These are phyloP conservation scores for Achlya hypogyna DNA, from an alignment of 352 stramenopile species.

Conservation along the genomic window DNA sequence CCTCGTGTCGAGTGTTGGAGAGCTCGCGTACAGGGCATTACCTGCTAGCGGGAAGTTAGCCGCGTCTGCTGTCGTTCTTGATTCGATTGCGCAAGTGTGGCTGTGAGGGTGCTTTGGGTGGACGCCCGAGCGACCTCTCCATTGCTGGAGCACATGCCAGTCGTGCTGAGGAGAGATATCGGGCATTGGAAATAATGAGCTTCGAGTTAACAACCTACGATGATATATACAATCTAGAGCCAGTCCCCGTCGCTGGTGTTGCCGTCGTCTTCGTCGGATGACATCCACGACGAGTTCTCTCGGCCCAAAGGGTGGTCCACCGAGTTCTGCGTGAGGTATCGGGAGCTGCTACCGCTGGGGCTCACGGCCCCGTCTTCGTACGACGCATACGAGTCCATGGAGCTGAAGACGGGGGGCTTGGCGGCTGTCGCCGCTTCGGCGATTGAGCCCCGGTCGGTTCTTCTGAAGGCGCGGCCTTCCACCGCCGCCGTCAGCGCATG, in stretches of 20 bases:
- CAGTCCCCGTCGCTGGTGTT: constrained; percentile 19
- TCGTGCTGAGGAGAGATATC: neutral
- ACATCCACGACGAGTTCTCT: constrained; percentile 11
- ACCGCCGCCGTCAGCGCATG: constrained; percentile 37
- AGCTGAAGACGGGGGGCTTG: constrained; percentile 5
- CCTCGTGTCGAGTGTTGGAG: too few relatives aligned
- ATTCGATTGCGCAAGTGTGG: too few relatives aligned
- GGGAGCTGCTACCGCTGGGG: neutral
- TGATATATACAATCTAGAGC: neutral
- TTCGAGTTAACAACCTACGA: neutral
- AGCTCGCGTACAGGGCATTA: too few relatives aligned
- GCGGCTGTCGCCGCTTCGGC: neutral
- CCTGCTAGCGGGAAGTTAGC: too few relatives aligned
- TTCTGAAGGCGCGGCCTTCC: constrained; percentile 9
- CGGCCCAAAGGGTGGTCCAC: neutral
- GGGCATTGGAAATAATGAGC: constrained; percentile 2
- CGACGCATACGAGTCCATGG: constrained; percentile 13
- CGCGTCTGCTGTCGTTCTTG: too few relatives aligned
- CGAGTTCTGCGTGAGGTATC: constrained; percentile 12
- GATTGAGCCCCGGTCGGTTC: neutral
- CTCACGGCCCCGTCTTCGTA: constrained; percentile 9
- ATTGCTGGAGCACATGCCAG: neutral
- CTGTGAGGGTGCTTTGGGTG: too few relatives aligned
- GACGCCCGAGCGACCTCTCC: too few relatives aligned
- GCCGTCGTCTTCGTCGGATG: constrained; percentile 16